These are phyloP conservation scores for Gossypium arboreum DNA, from an alignment of 345 rosid genomes.

Conservation along the genomic window DNA sequence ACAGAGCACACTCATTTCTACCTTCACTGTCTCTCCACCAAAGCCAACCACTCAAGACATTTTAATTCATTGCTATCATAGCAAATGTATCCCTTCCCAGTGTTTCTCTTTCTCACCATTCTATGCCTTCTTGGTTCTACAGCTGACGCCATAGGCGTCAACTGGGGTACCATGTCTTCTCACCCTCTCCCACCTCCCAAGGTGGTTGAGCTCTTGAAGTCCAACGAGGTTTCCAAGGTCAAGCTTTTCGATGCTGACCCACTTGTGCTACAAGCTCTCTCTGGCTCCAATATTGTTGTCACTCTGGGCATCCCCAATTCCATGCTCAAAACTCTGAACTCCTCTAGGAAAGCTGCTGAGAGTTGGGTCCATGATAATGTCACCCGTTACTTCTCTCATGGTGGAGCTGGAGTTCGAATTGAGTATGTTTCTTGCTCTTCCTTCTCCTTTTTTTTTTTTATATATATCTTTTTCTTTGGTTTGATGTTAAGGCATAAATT, in stretches of 20 bases:
- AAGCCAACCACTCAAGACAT: background rate
- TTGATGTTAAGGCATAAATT: slow-evolving; percentile 2
- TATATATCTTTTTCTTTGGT: background rate
- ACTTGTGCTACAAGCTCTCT: slow-evolving; percentile 58
- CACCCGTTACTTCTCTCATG: slow-evolving; percentile 69
- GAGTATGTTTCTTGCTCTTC: slow-evolving; percentile 41
- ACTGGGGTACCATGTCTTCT: slow-evolving; percentile 79
- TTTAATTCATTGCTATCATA: background rate
- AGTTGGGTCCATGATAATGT: slow-evolving; percentile 96
- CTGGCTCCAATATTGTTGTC: slow-evolving; percentile 65
- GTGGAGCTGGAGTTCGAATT: slow-evolving; percentile 49
- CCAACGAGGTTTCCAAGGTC: slow-evolving; percentile 68
- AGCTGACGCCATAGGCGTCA: slow-evolving; percentile 53
- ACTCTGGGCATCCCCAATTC: slow-evolving; percentile 66
- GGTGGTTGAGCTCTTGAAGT: slow-evolving; percentile 79
- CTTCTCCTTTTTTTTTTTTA: background rate
- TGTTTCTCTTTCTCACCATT: slow-evolving; percentile 25
- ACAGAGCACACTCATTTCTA: slow-evolving; percentile 6
- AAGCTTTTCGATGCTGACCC: slow-evolving; percentile 85
- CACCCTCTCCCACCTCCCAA: slow-evolving; percentile 77
- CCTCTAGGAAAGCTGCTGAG: slow-evolving; percentile 64
- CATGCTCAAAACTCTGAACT: slow-evolving; percentile 61
- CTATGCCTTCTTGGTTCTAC: slow-evolving; percentile 7
- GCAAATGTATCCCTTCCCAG: slow-evolving; percentile 19
- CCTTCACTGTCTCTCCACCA: background rate